Evolutionary conservation across 2,329 filamentous ascomycete genomes (phyloP).

Genomic region (Penicillium sp.): DNA sequence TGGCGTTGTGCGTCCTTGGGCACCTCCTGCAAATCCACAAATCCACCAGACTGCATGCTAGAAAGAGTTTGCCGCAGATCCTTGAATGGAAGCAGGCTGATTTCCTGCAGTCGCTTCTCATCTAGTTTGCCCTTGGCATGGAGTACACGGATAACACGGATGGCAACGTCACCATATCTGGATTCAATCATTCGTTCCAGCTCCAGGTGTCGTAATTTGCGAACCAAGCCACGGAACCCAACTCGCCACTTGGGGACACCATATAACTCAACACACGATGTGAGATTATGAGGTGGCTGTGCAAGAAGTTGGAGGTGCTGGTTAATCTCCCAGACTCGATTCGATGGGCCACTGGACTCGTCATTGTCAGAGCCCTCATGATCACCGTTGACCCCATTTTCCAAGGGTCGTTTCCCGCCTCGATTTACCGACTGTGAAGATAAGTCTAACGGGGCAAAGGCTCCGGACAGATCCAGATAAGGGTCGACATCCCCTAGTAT

Average conservation of each 20-base stretch:
- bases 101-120: slow-evolving; percentile 79
- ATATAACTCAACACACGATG: slow-evolving; percentile 36
- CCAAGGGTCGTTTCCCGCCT: slow-evolving; percentile 34
- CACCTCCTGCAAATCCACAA: slow-evolving; percentile 90
- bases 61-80: slow-evolving; percentile 83
- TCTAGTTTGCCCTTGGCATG: slow-evolving; percentile 89
- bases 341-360: slow-evolving; percentile 21
- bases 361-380: slow-evolving; percentile 50
- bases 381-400: slow-evolving; percentile 38
- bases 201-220: slow-evolving; percentile 70
- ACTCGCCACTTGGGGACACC: slow-evolving; percentile 77
- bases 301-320: slow-evolving; percentile 52
- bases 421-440: slow-evolving; percentile 22
- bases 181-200: slow-evolving; percentile 79
- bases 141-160: slow-evolving; percentile 82
- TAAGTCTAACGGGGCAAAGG: slow-evolving; percentile 35
- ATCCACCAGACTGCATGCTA: slow-evolving; percentile 79
- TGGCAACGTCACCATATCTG: slow-evolving; percentile 71
- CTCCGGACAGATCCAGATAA: slow-evolving; percentile 36
- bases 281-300: slow-evolving; percentile 41
- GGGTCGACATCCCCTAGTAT: slow-evolving; percentile 39
- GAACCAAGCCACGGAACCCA: slow-evolving; percentile 72
- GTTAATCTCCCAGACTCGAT: slow-evolving; percentile 36
- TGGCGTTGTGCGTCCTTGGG: slow-evolving; percentile 81
- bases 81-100: slow-evolving; percentile 79